Evolutionary conservation across 2,329 filamentous ascomycete species (phyloP).

Genomic region (Botrytis elliptica): DNA sequence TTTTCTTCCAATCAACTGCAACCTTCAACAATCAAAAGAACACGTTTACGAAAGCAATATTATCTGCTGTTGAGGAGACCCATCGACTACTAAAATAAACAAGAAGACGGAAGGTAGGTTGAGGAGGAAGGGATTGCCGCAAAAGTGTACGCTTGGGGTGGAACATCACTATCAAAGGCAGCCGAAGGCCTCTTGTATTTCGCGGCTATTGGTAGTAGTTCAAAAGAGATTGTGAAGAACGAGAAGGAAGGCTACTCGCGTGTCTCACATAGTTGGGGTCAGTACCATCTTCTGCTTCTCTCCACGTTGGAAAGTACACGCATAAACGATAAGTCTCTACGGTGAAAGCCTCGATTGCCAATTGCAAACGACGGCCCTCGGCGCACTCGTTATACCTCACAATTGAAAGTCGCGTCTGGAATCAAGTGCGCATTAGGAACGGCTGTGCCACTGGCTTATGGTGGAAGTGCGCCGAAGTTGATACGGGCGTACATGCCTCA

Average conservation of each 20-base stretch:
- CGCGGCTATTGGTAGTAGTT: rapidly evolving
- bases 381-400: not conserved
- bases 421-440: not conserved
- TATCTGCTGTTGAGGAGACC: not conserved
- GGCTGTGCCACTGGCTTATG: not conserved
- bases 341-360: not conserved
- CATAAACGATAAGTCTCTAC: not conserved
- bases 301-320: not conserved
- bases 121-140: too few species aligned
- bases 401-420: not conserved
- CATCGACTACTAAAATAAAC: too few species aligned
- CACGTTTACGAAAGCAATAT: too few species aligned
- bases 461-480: not conserved
- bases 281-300: not conserved
- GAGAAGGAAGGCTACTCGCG: too few species aligned
- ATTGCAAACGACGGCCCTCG: not conserved
- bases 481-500: not conserved
- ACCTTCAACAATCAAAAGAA: not conserved
- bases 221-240: rapidly evolving
- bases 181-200: not conserved
- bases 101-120: not conserved
- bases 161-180: not conserved
- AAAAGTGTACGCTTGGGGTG: not conserved
- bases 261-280: not conserved
- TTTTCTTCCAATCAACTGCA: not conserved